phyloP scores from a whole-genome alignment of 1,139 yeast species.

The Debaryomyces singareniensis region DNA sequence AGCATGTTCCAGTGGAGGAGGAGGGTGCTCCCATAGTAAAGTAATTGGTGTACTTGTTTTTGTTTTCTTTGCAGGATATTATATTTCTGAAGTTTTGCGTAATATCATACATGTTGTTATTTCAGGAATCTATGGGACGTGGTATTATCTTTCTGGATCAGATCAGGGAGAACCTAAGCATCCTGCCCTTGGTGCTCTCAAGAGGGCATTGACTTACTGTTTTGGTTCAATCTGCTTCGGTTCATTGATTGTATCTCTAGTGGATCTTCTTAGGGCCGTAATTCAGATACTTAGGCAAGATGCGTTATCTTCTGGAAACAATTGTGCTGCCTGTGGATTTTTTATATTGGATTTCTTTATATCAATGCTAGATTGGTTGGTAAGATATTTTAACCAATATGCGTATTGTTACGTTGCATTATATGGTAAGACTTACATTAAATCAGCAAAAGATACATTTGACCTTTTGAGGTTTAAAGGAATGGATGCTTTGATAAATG shows the following conservation, averaged over 20 bases:
- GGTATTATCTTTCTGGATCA: conserved; percentile 77
- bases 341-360: conserved; percentile 56
- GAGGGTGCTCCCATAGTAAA: conserved; percentile 60
- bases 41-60: conserved; percentile 63
- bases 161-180: conserved; percentile 77
- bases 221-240: conserved; percentile 92
- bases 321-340: conserved; percentile 48
- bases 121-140: conserved; percentile 82
- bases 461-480: conserved; percentile 74
- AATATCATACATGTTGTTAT: conserved; percentile 82
- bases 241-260: conserved; percentile 69
- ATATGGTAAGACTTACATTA: conserved; percentile 73
- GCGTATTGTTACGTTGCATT: conserved; percentile 85
- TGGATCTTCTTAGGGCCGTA: conserved; percentile 57
- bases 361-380: conserved; percentile 69
- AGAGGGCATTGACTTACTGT: conserved; percentile 77
- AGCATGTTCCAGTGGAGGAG: conserved; percentile 47
- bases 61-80: conserved; percentile 80
- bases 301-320: conserved; percentile 50
- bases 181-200: conserved; percentile 80
- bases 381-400: conserved; percentile 82
- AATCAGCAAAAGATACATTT: conserved; percentile 80
- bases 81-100: conserved; percentile 77
- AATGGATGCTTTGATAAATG: conserved; percentile 80
- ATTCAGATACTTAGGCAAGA: conserved; percentile 42